Evolutionary conservation across 441 rosid genomes (phyloP).

Genomic region (Eutrema salsugineum): DNA sequence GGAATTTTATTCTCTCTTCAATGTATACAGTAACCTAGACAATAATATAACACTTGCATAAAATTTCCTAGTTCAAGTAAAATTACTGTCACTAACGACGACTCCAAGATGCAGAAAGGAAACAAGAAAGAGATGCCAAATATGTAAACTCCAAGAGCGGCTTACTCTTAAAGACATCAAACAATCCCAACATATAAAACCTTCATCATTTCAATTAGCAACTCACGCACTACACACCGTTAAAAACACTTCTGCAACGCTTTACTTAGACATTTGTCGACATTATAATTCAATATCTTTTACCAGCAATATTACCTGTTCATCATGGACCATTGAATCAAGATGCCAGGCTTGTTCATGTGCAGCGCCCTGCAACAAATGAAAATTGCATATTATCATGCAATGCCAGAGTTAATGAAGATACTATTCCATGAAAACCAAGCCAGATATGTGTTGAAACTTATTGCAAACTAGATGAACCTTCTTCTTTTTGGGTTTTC

Average conservation of each 20-base stretch:
- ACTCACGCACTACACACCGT: neutral
- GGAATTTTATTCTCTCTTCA: neutral
- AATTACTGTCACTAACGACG: neutral
- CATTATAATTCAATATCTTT: neutral
- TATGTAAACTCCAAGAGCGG: conserved; percentile 11
- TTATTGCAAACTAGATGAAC: conserved; percentile 41
- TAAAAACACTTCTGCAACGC: neutral
- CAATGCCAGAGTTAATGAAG: neutral
- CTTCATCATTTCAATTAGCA: neutral
- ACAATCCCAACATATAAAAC: neutral
- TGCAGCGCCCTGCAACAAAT: conserved; percentile 55
- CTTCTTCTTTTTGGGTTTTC: conserved; percentile 74
- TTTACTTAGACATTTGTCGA: neutral
- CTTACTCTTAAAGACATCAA: conserved; percentile 6
- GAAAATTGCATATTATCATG: neutral
- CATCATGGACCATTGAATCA: conserved; percentile 53
- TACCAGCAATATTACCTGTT: conserved; percentile 51
- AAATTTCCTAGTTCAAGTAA: neutral
- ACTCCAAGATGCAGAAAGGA: neutral
- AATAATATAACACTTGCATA: neutral
- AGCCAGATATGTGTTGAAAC: conserved; percentile 13
- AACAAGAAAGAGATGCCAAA: neutral
- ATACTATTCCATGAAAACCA: neutral
- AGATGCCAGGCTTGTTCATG: conserved; percentile 74
- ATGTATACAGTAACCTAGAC: neutral